These are phyloP conservation scores for Bipolaris oryzae DNA, from an alignment of 2,329 filamentous ascomycete species.

Conservation along the genomic window DNA sequence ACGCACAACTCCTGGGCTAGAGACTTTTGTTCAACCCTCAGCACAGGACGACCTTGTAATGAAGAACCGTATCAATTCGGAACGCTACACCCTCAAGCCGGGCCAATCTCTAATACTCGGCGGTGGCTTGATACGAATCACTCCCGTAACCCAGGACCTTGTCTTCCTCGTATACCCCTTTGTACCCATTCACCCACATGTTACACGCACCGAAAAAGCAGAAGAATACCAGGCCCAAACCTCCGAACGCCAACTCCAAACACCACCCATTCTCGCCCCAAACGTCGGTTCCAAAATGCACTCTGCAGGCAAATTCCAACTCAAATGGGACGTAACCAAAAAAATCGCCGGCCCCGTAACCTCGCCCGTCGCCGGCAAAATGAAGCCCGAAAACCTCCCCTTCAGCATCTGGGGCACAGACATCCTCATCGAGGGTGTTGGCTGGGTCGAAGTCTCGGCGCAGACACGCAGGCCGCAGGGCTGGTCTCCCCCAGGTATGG, in stretches of 20 bases:
- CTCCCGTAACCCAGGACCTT: conserved; percentile 68
- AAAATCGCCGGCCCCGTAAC: conserved; percentile 76
- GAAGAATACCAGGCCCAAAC: conserved; percentile 68
- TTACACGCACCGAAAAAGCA: conserved; percentile 82
- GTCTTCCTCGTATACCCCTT: conserved; percentile 86
- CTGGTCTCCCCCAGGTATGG: conserved; percentile 51
- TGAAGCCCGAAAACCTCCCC: conserved; percentile 72
- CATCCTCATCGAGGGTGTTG: conserved; percentile 87
- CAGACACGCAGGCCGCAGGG: conserved; percentile 67
- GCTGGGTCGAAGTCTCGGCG: conserved; percentile 87
- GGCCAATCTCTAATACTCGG: conserved; percentile 79
- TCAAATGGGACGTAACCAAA: conserved; percentile 84
- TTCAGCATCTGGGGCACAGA: conserved; percentile 82
- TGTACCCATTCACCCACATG: conserved; percentile 75
- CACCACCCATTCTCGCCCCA: conserved; percentile 65
- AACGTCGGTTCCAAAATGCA: conserved; percentile 45
- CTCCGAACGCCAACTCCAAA: conserved; percentile 62
- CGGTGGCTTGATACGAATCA: conserved; percentile 86
- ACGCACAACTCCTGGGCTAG: conserved; percentile 67
- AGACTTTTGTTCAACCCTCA: conserved; percentile 70
- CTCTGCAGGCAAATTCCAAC: conserved; percentile 72
- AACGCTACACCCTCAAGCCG: conserved; percentile 73
- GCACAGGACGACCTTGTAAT: conserved; percentile 75
- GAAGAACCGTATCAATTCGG: conserved; percentile 74
- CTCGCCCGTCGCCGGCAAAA: conserved; percentile 64